Conservation (phyloP, 2,329 filamentous ascomycete genomes). For the Ceratocystis alfenasii region DNA sequence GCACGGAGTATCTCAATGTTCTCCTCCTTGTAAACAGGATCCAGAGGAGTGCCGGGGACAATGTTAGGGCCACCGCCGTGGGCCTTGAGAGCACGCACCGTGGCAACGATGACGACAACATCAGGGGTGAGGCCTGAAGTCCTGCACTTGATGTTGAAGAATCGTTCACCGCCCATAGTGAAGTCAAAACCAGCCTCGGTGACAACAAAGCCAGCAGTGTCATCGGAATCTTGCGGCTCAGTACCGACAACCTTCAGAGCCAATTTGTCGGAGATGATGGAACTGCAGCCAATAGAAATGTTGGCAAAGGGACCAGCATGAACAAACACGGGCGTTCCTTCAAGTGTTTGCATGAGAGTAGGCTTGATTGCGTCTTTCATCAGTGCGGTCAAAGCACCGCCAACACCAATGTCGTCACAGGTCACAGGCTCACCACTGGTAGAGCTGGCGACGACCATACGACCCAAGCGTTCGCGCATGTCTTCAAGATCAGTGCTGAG, state of each 20-base stretch:
- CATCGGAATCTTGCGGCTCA: slow-evolving; percentile 76
- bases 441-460: slow-evolving; percentile 91
- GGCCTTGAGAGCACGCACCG: slow-evolving; percentile 89
- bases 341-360: slow-evolving; percentile 95
- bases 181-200: slow-evolving; percentile 98
- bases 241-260: slow-evolving; percentile 92
- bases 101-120: slow-evolving; percentile 88
- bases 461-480: slow-evolving; percentile 83
- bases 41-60: slow-evolving; percentile 70
- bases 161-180: slow-evolving; percentile 97
- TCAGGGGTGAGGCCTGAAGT: slow-evolving; percentile 87
- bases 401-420: slow-evolving; percentile 87
- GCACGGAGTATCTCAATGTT: slow-evolving; percentile 82
- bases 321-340: slow-evolving; percentile 94
- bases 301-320: slow-evolving; percentile 97
- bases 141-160: slow-evolving; percentile 99
- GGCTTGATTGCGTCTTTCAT: slow-evolving; percentile 99
- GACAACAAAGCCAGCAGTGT: slow-evolving; percentile 74
- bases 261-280: slow-evolving; percentile 86
- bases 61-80: slow-evolving; percentile 95
- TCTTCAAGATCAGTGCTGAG: slow-evolving; percentile 78
- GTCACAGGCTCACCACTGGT: slow-evolving; percentile 79
- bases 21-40: slow-evolving; percentile 81
- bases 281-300: slow-evolving; percentile 94
- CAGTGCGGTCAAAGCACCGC: slow-evolving; percentile 80